Percentiles rank a stretch among this genome's conserved stretches.
Evolutionary conservation across 2,329 filamentous ascomycete genomes (phyloP).

Genomic region (Dendrostoma leiphaemia): DNA sequence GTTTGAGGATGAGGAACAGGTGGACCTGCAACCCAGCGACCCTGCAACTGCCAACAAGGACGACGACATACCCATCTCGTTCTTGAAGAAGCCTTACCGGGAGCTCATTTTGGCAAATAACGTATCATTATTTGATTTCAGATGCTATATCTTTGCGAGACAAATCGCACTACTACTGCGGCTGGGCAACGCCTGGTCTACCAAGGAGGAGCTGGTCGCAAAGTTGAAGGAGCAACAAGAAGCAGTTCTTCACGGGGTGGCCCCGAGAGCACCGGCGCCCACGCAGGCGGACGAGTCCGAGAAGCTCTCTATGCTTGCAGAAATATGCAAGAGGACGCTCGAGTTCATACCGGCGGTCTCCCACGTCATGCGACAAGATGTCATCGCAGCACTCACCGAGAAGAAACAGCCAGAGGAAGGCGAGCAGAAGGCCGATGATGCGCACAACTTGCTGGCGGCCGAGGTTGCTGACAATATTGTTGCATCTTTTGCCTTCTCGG

Average conservation of each 20-base stretch:
- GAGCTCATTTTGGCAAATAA: slow-evolving; percentile 92
- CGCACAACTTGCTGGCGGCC: slow-evolving; percentile 35
- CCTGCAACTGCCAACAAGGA: slow-evolving; percentile 36
- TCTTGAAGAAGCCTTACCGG: slow-evolving; percentile 76
- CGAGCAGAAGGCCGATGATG: slow-evolving; percentile 25
- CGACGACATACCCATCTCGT: slow-evolving; percentile 60
- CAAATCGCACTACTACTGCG: slow-evolving; percentile 81
- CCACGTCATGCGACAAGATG: slow-evolving; percentile 75
- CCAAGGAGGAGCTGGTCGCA: slow-evolving; percentile 58
- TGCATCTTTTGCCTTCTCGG: slow-evolving; percentile 73
- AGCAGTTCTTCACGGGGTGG: slow-evolving; percentile 54
- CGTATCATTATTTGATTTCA: slow-evolving; percentile 94
- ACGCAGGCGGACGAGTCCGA: slow-evolving; percentile 62
- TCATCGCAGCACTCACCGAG: slow-evolving; percentile 59
- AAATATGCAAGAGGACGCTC: slow-evolving; percentile 78
- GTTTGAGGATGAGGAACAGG: slow-evolving; percentile 31
- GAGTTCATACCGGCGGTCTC: slow-evolving; percentile 82
- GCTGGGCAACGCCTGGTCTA: slow-evolving; percentile 71
- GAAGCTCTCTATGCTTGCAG: slow-evolving; percentile 76
- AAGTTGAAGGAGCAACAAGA: slow-evolving; percentile 64
- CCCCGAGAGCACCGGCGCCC: slow-evolving; percentile 47
- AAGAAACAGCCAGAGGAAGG: slow-evolving; percentile 36
- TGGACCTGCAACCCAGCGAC: slow-evolving; percentile 33
- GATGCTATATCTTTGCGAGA: slow-evolving; percentile 87
- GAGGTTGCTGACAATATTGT: slow-evolving; percentile 71